Conservation (phyloP, 768 basidiomycete genomes). For the Hemileccinum rubropunctum region DNA sequence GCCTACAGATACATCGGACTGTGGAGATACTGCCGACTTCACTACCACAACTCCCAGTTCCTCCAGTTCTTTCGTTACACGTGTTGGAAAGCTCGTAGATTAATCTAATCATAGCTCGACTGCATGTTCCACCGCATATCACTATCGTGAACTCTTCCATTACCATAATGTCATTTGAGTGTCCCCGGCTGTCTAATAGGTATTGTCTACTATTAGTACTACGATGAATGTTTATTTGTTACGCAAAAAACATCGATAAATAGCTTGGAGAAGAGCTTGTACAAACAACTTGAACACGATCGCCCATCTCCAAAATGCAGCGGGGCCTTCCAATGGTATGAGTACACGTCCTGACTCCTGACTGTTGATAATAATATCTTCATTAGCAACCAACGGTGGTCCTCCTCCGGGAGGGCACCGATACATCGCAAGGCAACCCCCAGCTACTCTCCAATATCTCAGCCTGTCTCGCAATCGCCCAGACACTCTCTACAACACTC, state of each 20-base stretch:
- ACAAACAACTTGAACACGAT: slow-evolving; percentile 1
- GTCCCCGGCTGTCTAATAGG: no score
- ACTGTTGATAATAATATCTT: slow-evolving; percentile 19
- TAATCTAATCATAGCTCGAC: no score
- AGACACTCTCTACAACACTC: slow-evolving; percentile 91
- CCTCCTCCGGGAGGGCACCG: slow-evolving; percentile 93
- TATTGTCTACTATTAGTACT: no score
- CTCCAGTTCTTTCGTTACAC: no score
- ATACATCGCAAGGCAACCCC: slow-evolving; percentile 90
- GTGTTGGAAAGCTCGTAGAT: no score
- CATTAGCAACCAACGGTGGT: slow-evolving; percentile 94
- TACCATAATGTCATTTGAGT: no score
- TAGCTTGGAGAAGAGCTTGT: background rate
- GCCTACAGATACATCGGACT: no score
- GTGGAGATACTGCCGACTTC: no score
- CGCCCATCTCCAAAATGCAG: slow-evolving; percentile 61
- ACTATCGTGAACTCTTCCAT: no score
- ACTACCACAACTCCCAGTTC: no score
- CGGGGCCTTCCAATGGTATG: slow-evolving; percentile 75
- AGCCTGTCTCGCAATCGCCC: slow-evolving; percentile 90
- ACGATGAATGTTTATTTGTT: no score
- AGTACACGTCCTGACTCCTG: background rate
- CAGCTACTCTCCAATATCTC: slow-evolving; percentile 95
- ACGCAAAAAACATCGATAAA: slow-evolving; percentile 23
- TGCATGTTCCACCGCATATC: no score